These are phyloP conservation scores for Antitrichia curtipendula DNA, from an alignment of 225 moss, liverwort and hornwort species.

Conservation along the genomic window DNA sequence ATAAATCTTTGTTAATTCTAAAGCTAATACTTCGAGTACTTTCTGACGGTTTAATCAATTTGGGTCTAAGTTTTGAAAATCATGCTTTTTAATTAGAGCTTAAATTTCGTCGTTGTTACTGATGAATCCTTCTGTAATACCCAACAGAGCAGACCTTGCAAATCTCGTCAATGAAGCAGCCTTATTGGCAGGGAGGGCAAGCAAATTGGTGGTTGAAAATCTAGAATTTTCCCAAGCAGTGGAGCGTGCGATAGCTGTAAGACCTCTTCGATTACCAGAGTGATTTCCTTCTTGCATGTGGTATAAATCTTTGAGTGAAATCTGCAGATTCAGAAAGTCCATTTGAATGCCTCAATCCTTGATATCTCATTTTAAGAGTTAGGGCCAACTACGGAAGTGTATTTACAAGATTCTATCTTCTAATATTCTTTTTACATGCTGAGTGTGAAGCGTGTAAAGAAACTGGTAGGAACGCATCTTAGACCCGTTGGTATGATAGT, in stretches of 20 bases:
- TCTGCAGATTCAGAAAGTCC: background rate
- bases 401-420: background rate
- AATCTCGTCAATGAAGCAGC: conserved; percentile 97
- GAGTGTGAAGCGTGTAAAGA: background rate
- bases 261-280: background rate
- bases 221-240: conserved; percentile 81
- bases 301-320: background rate
- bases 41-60: background rate
- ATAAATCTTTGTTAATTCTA: background rate
- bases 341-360: background rate
- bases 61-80: background rate
- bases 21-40: background rate
- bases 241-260: conserved; percentile 90
- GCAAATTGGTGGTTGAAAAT: conserved; percentile 68
- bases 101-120: background rate
- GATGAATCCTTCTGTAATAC: conserved; percentile 3
- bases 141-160: conserved; percentile 85
- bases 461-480: background rate
- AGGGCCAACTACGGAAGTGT: background rate
- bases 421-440: background rate
- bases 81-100: background rate
- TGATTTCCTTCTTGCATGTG: background rate
- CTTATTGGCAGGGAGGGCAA: conserved; percentile 75
- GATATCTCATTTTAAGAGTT: background rate
- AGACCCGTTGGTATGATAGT: background rate